Percentiles rank a stretch among this genome's conserved stretches.
phyloP scores from a whole-genome alignment of 768 basidiomycete genomes.

The Lyophyllum atratum region DNA sequence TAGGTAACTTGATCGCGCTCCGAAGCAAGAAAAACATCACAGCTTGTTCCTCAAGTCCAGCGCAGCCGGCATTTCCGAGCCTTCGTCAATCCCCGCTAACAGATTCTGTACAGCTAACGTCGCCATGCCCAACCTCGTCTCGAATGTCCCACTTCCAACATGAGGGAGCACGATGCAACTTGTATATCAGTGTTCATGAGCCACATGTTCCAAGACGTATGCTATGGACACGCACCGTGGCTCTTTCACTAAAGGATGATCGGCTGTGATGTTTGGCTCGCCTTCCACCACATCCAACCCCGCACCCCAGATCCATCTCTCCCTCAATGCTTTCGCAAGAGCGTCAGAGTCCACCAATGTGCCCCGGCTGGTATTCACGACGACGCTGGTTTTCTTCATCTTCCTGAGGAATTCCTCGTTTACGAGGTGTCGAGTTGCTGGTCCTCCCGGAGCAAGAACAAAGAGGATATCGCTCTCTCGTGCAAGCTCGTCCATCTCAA shows the following conservation, averaged over 20 bases:
- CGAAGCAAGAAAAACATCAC: not conserved
- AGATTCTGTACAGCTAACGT: conserved; percentile 71
- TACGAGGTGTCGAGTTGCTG: conserved; percentile 71
- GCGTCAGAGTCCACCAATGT: conserved; percentile 90
- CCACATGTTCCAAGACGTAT: not conserved
- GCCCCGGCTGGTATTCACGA: conserved; percentile 87
- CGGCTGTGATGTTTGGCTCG: conserved; percentile 72
- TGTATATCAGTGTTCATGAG: not conserved
- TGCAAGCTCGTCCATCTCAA: conserved; percentile 70
- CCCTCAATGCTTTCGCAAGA: conserved; percentile 74
- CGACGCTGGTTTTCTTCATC: conserved; percentile 84
- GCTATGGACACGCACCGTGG: conserved; percentile 50
- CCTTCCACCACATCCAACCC: conserved; percentile 94
- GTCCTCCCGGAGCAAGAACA: conserved; percentile 77
- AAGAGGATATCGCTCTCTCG: conserved; percentile 82
- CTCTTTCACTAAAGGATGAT: conserved; percentile 82
- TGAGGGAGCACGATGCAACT: conserved; percentile 88
- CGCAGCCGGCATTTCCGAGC: conserved; percentile 54
- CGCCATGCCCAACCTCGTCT: conserved; percentile 85
- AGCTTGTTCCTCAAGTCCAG: conserved; percentile 25
- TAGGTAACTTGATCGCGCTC: too few relatives aligned
- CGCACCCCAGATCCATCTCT: conserved; percentile 87
- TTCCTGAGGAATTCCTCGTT: conserved; percentile 67
- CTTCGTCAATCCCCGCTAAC: conserved; percentile 53
- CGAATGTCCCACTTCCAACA: conserved; percentile 85